phyloP scores from a whole-genome alignment of 352 stramenopile species.

The Thalassiosira exigua region DNA sequence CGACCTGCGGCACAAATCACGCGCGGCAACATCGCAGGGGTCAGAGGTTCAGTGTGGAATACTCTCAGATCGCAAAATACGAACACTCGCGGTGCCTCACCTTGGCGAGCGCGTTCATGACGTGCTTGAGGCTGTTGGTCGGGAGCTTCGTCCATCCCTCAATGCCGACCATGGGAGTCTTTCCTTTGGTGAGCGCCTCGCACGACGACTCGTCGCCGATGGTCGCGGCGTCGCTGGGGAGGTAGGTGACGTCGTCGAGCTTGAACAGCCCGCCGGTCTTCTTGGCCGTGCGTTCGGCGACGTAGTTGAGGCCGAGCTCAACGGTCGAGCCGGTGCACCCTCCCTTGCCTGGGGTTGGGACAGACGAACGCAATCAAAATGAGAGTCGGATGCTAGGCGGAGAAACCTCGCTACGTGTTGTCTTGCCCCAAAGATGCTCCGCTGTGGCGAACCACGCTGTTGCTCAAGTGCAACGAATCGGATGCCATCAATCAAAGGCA shows the following conservation, averaged over 20 bases:
- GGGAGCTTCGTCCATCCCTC: constrained; percentile 68
- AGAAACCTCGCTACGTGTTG: too few relatives aligned
- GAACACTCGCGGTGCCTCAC: constrained; percentile 16
- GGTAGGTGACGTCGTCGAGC: constrained; percentile 42
- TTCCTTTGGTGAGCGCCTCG: constrained; percentile 23
- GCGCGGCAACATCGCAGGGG: too few relatives aligned
- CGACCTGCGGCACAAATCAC: too few relatives aligned
- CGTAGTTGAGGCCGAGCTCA: constrained; percentile 64
- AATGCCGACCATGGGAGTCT: constrained; percentile 64
- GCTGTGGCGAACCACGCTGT: too few relatives aligned
- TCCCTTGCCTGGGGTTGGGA: constrained; percentile 58
- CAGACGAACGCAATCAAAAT: background rate
- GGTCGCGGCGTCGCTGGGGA: background rate
- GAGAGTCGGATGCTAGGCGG: too few relatives aligned
- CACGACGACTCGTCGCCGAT: constrained; percentile 17
- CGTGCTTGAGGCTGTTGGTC: constrained; percentile 80
- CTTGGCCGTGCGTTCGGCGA: constrained; percentile 44
- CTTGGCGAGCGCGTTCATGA: constrained; percentile 85
- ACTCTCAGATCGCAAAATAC: background rate
- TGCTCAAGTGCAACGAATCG: too few relatives aligned
- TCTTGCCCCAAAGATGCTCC: too few relatives aligned
- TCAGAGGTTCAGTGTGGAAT: background rate
- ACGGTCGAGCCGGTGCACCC: constrained; percentile 81
- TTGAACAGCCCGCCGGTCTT: constrained; percentile 54
- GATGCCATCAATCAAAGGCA: too few relatives aligned